A percentile compares a stretch with the other conserved stretches of the same genome.
Evolutionary conservation across 2,329 filamentous ascomycete species (phyloP).

Genomic region (Madurella fahalii): DNA sequence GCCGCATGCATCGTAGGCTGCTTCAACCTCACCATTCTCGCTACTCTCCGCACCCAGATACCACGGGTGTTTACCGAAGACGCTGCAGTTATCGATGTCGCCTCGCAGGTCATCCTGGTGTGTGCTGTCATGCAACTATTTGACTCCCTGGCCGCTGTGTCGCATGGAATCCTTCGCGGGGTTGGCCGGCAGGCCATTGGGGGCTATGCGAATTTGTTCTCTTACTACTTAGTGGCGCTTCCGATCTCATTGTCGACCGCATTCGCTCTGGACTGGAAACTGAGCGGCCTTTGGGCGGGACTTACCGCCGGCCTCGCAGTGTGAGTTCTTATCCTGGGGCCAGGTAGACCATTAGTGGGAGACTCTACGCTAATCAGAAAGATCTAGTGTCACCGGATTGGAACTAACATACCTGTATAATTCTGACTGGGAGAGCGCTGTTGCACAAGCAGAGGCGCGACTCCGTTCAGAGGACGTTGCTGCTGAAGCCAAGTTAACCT

Average conservation of each 20-base stretch:
- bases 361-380: neutral
- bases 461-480: too few species aligned
- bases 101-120: constrained; percentile 57
- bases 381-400: neutral
- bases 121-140: constrained; percentile 71
- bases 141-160: constrained; percentile 61
- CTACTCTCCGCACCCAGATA: constrained; percentile 53
- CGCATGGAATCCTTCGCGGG: constrained; percentile 66
- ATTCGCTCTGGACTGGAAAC: constrained; percentile 60
- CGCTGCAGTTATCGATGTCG: constrained; percentile 50
- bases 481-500: too few species aligned
- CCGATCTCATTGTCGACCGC: constrained; percentile 64
- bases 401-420: neutral
- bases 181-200: constrained; percentile 67
- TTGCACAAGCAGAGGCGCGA: too few species aligned
- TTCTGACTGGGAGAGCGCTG: neutral
- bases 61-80: constrained; percentile 60
- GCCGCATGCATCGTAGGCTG: constrained; percentile 42
- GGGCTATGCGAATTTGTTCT: constrained; percentile 66
- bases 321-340: constrained; percentile 19
- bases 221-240: constrained; percentile 68
- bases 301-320: constrained; percentile 56
- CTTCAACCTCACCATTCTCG: constrained; percentile 60
- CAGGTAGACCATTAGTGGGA: too few species aligned
- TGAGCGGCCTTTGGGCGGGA: constrained; percentile 65